phyloP scores from a whole-genome alignment of 1,139 yeast genomes.

The Kodamaea suecica region DNA sequence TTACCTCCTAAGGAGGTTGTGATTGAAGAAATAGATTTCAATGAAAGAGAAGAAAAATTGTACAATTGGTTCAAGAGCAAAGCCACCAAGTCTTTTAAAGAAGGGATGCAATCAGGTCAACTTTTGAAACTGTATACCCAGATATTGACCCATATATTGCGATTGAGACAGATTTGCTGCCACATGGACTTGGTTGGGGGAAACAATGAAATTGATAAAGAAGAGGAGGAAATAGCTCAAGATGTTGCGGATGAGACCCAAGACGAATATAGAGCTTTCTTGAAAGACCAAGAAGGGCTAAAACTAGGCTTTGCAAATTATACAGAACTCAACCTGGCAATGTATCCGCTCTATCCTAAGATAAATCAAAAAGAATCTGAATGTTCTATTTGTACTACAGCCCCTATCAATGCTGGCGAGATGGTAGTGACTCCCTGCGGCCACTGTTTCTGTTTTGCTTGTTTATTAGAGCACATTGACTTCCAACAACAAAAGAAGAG shows the following conservation, averaged over 20 bases:
- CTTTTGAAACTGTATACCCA: constrained; percentile 73
- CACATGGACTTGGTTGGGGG: constrained; percentile 65
- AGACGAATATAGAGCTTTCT: constrained; percentile 11
- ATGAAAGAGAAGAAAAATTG: constrained; percentile 60
- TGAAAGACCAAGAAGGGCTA: constrained; percentile 15
- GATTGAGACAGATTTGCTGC: constrained; percentile 87
- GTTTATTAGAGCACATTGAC: constrained; percentile 69
- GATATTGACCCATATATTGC: constrained; percentile 75
- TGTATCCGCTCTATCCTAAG: constrained; percentile 24
- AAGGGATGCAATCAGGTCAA: constrained; percentile 63
- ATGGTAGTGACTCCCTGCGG: constrained; percentile 75
- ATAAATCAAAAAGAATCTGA: constrained; percentile 51
- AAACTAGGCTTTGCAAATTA: constrained; percentile 33
- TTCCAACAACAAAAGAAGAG: constrained; percentile 37
- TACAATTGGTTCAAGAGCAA: constrained; percentile 69
- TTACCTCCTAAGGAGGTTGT: constrained; percentile 74
- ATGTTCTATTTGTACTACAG: constrained; percentile 80
- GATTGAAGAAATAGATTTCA: constrained; percentile 65
- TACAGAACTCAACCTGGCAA: constrained; percentile 27
- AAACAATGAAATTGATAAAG: constrained; percentile 37
- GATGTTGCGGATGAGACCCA: constrained; percentile 11
- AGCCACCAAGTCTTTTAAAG: constrained; percentile 66
- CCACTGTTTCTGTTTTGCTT: constrained; percentile 72
- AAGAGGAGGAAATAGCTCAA: constrained; percentile 25
- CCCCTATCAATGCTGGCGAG: constrained; percentile 54